Evolutionary conservation across 75 land plant genomes (phyloP), one percentile per base, ranked within the genome.

Genomic region (Pseudotsuga menziesii): DNA sequence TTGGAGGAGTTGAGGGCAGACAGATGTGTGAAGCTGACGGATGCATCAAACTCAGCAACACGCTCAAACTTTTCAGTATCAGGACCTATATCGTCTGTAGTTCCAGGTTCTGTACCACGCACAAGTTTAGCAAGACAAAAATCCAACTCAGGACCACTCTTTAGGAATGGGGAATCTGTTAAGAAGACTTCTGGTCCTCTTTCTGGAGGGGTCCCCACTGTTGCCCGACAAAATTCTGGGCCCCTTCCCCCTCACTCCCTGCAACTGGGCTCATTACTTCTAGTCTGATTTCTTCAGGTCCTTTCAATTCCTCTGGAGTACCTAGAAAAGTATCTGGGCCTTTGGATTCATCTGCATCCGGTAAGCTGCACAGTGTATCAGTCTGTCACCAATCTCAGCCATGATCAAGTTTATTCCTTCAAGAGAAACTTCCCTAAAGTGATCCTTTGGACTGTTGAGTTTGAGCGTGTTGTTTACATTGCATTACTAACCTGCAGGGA

Each of bases 211-310:
- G 61, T 57, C 26, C 25, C 77, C 5, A 29, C 41, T 25, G 16
- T 27, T 48, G 77, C 32, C 22, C 73, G 76, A 15, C 82, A 83
- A 27, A 75, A 58, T 7, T 83, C 84, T 20, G 84, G 86, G 26
- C 86, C 2, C 85, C 78, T 52, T n/a, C 23, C 85, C n/a, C 86
- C 85, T 61, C 66, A 59, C 78, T 83, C 3, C 87, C 87, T 15
- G 85, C 85, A 8, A 85, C 87, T 23, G 87, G 87, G 5, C 79
- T 85, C 52, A 83, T 85, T 7, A 85, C 87, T 27, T 85, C 87
- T 20, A 78, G 85, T 23, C 87, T 85, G 22, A 76, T 83, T 35
- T 58, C 83, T 15, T 81, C 86, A 19, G 86, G 86, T 6, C 84
- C 86, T 2, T 75, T 83, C 26, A 74, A 81, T 17, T 75, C 81